These are phyloP conservation scores for Scheffersomyces cryptocercus DNA, from an alignment of 1,139 yeast species.

Conservation along the genomic window DNA sequence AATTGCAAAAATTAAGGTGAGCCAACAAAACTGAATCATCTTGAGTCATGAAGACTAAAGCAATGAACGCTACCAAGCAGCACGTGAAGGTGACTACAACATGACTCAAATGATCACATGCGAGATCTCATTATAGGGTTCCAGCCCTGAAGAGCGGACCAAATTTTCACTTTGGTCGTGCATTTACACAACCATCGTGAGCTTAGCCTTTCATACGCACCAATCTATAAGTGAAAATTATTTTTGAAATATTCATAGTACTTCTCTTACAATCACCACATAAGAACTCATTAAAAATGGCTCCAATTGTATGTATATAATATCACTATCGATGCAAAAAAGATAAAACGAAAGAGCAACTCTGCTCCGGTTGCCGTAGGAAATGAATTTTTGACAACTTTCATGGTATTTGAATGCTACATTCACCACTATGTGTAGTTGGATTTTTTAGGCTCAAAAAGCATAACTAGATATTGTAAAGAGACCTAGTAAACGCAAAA, in stretches of 20 bases:
- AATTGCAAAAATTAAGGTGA: neutral
- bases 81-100: neutral
- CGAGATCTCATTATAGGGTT: slow-evolving; percentile 2
- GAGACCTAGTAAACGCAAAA: slow-evolving; percentile 21
- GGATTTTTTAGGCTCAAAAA: slow-evolving; percentile 3
- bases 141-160: slow-evolving; percentile 2
- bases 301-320: slow-evolving; percentile 79
- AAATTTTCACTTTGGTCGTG: slow-evolving; percentile 2
- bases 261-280: slow-evolving; percentile 10
- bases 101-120: slow-evolving; percentile 11
- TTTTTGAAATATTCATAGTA: slow-evolving; percentile 2
- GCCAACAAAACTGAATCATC: slow-evolving; percentile 6
- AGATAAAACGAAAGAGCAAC: neutral
- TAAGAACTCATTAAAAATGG: slow-evolving; percentile 51
- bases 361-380: neutral
- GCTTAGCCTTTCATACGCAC: neutral
- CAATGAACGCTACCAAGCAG: neutral
- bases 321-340: neutral
- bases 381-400: neutral
- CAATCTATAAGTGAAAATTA: neutral
- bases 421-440: neutral
- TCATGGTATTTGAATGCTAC: neutral
- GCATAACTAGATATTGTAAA: slow-evolving; percentile 7
- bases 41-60: slow-evolving; percentile 2
- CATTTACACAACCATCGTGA: neutral